A percentile compares a stretch with the other conserved stretches of the same genome.
Conservation (phyloP, 805 yeast species). For the Kockiozyma suomiensis region DNA sequence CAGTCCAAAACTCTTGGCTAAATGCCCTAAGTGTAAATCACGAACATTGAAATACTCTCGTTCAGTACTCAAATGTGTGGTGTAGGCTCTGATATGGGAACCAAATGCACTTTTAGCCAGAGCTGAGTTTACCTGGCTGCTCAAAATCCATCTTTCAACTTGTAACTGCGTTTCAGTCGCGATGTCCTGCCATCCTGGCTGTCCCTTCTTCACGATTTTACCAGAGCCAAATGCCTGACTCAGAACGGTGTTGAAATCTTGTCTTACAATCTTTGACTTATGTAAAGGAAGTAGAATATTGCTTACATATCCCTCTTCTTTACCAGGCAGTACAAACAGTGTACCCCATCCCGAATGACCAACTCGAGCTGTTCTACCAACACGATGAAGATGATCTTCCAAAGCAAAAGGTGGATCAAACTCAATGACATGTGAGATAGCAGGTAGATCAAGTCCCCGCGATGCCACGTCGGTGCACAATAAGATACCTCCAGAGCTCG, state of each 20-base stretch:
- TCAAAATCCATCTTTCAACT: slow-evolving; percentile 85
- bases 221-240: slow-evolving; percentile 42
- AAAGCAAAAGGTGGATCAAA: slow-evolving; percentile 93
- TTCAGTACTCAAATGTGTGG: slow-evolving; percentile 87
- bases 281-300: slow-evolving; percentile 63
- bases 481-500: slow-evolving; percentile 52
- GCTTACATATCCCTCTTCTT: slow-evolving; percentile 75
- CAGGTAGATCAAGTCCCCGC: slow-evolving; percentile 91
- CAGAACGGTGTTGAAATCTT: slow-evolving; percentile 48
- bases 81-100: slow-evolving; percentile 90
- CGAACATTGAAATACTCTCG: slow-evolving; percentile 79
- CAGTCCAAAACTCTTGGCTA: slow-evolving; percentile 91
- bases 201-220: slow-evolving; percentile 38
- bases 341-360: slow-evolving; percentile 80
- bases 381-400: slow-evolving; percentile 94
- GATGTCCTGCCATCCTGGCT: slow-evolving; percentile 73
- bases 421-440: slow-evolving; percentile 82
- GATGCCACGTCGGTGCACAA: slow-evolving; percentile 98
- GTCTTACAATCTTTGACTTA: slow-evolving; percentile 52
- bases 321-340: slow-evolving; percentile 82
- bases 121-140: slow-evolving; percentile 57
- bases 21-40: slow-evolving; percentile 86
- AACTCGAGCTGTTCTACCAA: slow-evolving; percentile 98
- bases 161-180: slow-evolving; percentile 96
- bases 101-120: slow-evolving; percentile 80